Conservation (phyloP, 352 stramenopile species). For the Globisporangium cederbergense region DNA sequence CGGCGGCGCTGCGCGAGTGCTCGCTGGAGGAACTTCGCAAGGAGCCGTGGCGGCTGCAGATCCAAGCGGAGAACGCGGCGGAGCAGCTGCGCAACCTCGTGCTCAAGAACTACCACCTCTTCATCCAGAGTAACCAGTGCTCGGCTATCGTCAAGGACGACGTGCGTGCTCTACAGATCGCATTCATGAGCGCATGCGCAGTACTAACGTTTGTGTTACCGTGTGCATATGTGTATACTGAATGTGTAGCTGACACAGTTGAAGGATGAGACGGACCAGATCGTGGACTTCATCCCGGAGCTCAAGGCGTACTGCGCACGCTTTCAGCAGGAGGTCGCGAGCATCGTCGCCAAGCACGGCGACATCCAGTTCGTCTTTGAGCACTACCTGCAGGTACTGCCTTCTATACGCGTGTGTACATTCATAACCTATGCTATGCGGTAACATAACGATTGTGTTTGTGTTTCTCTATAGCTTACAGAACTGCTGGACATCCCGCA, state of each 20-base stretch:
- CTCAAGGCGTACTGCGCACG: slow-evolving; percentile 48
- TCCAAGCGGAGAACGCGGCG: slow-evolving; percentile 71
- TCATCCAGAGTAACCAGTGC: slow-evolving; percentile 90
- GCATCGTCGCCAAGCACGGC: slow-evolving; percentile 63
- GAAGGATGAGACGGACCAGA: slow-evolving; percentile 58
- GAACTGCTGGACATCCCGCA: slow-evolving; percentile 97
- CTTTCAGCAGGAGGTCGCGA: slow-evolving; percentile 52
- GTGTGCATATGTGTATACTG: slow-evolving; percentile 4
- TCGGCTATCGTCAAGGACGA: slow-evolving; percentile 78
- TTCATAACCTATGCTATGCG: too few relatives aligned
- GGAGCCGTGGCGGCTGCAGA: slow-evolving; percentile 80
- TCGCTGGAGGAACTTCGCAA: slow-evolving; percentile 84
- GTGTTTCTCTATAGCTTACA: slow-evolving; percentile 64
- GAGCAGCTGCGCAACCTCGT: slow-evolving; percentile 79
- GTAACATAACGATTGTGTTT: background rate
- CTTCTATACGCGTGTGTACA: too few relatives aligned
- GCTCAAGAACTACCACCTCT: slow-evolving; percentile 89
- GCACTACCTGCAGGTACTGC: slow-evolving; percentile 74
- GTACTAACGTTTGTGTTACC: background rate
- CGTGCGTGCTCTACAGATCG: slow-evolving; percentile 21
- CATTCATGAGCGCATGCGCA: background rate
- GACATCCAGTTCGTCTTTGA: slow-evolving; percentile 90
- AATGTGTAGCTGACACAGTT: slow-evolving; percentile 47
- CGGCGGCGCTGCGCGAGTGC: slow-evolving; percentile 39
- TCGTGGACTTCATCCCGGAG: slow-evolving; percentile 47